Evolutionary conservation across 2,329 filamentous ascomycete genomes (phyloP).

Genomic region (Calonectria pseudoreteaudii): DNA sequence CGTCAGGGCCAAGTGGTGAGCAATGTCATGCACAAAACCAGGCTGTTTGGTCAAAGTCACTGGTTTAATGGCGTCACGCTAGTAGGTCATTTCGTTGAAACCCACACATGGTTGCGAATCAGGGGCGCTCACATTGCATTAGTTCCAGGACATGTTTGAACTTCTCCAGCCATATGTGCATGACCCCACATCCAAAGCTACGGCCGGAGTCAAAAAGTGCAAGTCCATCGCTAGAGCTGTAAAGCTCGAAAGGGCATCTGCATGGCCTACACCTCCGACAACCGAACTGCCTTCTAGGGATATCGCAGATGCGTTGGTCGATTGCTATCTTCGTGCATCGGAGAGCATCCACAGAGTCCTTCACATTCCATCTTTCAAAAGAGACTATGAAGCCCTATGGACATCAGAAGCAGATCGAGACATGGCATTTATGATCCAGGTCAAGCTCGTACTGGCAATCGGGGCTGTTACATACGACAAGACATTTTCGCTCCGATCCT

Average conservation of each 20-base stretch:
- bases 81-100: constrained; percentile 47
- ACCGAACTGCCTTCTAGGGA: constrained; percentile 59
- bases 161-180: constrained; percentile 55
- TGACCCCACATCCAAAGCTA: constrained; percentile 49
- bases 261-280: constrained; percentile 58
- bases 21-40: constrained; percentile 65
- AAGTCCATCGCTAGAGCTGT: constrained; percentile 65
- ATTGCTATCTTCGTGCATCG: constrained; percentile 60
- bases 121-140: constrained; percentile 22
- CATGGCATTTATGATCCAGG: constrained; percentile 62
- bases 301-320: constrained; percentile 59
- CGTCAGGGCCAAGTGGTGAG: constrained; percentile 46
- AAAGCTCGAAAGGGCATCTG: constrained; percentile 60
- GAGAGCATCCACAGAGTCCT: constrained; percentile 63
- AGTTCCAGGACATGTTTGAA: constrained; percentile 59
- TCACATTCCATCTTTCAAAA: constrained; percentile 62
- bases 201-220: constrained; percentile 57
- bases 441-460: constrained; percentile 70
- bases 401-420: constrained; percentile 42
- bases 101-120: neutral
- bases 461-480: constrained; percentile 65
- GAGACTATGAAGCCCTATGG: constrained; percentile 65
- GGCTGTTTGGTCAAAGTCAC: constrained; percentile 68
- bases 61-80: constrained; percentile 64
- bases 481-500: constrained; percentile 59